phyloP scores from a whole-genome alignment of 2,329 filamentous ascomycete genomes.

The Colletotrichum melonis region DNA sequence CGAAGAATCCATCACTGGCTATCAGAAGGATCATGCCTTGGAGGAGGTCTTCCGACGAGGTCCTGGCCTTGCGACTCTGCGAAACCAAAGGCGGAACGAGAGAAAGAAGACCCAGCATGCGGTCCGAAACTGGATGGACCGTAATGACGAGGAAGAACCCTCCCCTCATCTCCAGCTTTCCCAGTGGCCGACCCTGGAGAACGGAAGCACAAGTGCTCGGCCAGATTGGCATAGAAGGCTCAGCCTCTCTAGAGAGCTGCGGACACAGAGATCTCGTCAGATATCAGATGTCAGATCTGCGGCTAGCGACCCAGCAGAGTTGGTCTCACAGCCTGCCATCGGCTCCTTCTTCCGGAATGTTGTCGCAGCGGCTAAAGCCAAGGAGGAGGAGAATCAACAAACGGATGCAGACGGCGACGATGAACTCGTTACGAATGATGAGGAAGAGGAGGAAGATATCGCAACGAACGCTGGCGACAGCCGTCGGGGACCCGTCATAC shows the following conservation, averaged over 20 bases:
- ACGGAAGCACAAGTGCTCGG: slow-evolving; percentile 50
- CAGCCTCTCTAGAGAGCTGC: slow-evolving; percentile 61
- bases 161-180: slow-evolving; percentile 51
- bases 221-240: slow-evolving; percentile 64
- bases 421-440: slow-evolving; percentile 85
- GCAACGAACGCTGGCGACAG: slow-evolving; percentile 55
- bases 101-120: slow-evolving; percentile 81
- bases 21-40: slow-evolving; percentile 88
- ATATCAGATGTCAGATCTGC: slow-evolving; percentile 69
- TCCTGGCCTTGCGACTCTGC: slow-evolving; percentile 72
- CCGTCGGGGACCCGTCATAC: slow-evolving; percentile 37
- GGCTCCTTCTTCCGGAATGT: slow-evolving; percentile 32
- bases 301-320: slow-evolving; percentile 73
- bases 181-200: slow-evolving; percentile 60
- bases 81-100: slow-evolving; percentile 70
- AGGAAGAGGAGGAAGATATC: slow-evolving; percentile 70
- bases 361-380: slow-evolving; percentile 28
- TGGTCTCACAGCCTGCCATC: slow-evolving; percentile 55
- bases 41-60: slow-evolving; percentile 89
- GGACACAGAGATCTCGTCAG: slow-evolving; percentile 58
- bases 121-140: slow-evolving; percentile 92
- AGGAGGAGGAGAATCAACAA: slow-evolving; percentile 64
- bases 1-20: slow-evolving; percentile 89
- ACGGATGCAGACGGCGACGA: slow-evolving; percentile 92
- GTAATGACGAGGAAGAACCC: slow-evolving; percentile 64